Evolutionary conservation across 371 early-diverging fungal species (phyloP).

Genomic region (Capillidium rhysosporum): DNA sequence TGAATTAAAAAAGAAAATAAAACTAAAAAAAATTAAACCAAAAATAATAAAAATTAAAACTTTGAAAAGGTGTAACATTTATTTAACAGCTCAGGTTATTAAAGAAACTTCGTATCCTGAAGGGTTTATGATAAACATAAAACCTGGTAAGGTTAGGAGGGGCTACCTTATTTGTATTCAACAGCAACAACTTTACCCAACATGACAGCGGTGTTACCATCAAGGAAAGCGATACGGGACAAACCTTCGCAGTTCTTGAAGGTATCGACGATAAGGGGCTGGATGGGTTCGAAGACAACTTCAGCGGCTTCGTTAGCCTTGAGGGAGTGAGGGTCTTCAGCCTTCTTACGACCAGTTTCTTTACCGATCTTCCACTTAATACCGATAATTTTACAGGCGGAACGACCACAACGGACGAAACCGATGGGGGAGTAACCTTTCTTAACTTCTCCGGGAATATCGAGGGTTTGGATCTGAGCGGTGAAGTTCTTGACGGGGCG

Average conservation of each 20-base stretch:
- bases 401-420: slow-evolving; percentile 5
- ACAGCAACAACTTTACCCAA: slow-evolving; percentile 9
- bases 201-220: slow-evolving; percentile 11
- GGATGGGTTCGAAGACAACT: slow-evolving; percentile 6
- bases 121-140: too few relatives aligned
- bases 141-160: too few relatives aligned
- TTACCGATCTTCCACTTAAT: slow-evolving; percentile 5
- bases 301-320: slow-evolving; percentile 5
- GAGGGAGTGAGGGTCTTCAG: slow-evolving; percentile 6
- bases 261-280: slow-evolving; percentile 4
- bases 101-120: too few relatives aligned
- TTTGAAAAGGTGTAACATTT: too few relatives aligned
- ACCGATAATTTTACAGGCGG: slow-evolving; percentile 4
- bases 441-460: slow-evolving; percentile 88
- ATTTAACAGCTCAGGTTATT: too few relatives aligned
- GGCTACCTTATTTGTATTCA: slow-evolving; percentile 8
- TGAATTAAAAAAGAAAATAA: too few relatives aligned
- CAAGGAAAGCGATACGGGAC: slow-evolving; percentile 10
- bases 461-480: slow-evolving; percentile 90
- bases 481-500: slow-evolving; percentile 91
- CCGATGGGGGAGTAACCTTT: slow-evolving; percentile 76
- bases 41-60: too few relatives aligned
- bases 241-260: slow-evolving; percentile 10
- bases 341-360: slow-evolving; percentile 5
- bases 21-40: too few relatives aligned